Evolutionary conservation across 768 basidiomycete species (phyloP), one percentile per base, ranked within the genome.

Genomic region (Mycena vitilis): DNA sequence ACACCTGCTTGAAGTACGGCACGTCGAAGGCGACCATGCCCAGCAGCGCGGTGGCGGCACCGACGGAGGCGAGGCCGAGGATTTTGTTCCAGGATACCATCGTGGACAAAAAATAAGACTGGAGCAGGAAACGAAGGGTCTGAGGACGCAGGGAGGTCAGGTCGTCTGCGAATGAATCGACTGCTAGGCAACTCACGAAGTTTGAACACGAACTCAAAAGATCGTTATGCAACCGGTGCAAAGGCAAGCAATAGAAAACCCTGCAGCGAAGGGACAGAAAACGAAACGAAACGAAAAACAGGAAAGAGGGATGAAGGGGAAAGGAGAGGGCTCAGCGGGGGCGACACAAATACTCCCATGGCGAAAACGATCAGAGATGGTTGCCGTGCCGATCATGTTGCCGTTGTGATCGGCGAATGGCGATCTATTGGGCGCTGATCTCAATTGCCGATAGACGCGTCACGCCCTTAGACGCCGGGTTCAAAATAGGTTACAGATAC

Each of bases 1-100:
- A 69, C 13, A 69, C 57, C 4, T 49, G 40, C 23, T 69, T 69
- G 42, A 64, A 53, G 49, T 60, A 54, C 1, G 68, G 68, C 13
- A 64, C 62, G 23, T 60, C 56, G 45, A 69, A 69, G 36, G 68
- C 68, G 15, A 63, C 68, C 10, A 69, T 22, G 8, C 57, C 68
- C 22, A 69, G 68, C n/a, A 69, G 68, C 8, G 42, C 63, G 9
- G 68, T 69, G 18, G 54, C 68, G 16, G 44, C 68, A 7, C 57
- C 58, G 44, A 69, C 63, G 45, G 68, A 58, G 11, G 52, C 37
- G 1, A 69, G 3, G 45, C 68, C 63, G 37, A 69, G 61, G 25
- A 68, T 48, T 60, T 63, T 68, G 56, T 54, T 63, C 67, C 67
- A 68, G 54, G 61, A 58, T 11, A 68, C 30, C 30, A 30, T 30